Percentiles rank a stretch among this genome's conserved stretches.
These are phyloP conservation scores for Borovskyia barvae DNA, from an alignment of 208 protist genomes.

Conservation along the genomic window DNA sequence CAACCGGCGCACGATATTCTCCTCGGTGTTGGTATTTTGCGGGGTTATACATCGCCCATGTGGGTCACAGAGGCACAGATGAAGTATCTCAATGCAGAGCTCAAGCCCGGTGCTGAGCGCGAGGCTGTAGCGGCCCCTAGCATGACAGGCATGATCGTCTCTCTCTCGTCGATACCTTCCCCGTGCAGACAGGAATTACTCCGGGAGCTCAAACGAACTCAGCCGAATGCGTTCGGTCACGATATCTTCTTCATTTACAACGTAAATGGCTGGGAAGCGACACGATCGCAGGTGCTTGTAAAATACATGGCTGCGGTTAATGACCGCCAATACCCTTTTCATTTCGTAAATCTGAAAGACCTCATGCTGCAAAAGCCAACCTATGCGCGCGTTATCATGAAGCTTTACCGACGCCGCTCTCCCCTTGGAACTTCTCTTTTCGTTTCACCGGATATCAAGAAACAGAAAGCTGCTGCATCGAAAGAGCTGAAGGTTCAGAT, in stretches of 20 bases:
- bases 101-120: constrained; percentile 25
- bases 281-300: constrained; percentile 72
- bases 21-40: constrained; percentile 77
- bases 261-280: constrained; percentile 88
- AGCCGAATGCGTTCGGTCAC: constrained; percentile 64
- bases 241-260: constrained; percentile 82
- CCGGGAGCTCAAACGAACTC: constrained; percentile 45
- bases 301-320: constrained; percentile 83
- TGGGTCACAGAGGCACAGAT: constrained; percentile 81
- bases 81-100: constrained; percentile 80
- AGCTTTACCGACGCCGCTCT: constrained; percentile 8
- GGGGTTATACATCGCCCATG: constrained; percentile 87
- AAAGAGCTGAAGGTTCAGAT: too few species aligned
- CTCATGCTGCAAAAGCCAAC: constrained; percentile 55
- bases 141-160: constrained; percentile 83
- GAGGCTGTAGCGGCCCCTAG: constrained; percentile 65
- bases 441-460: neutral
- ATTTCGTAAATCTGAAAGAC: constrained; percentile 87
- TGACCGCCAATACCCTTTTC: constrained; percentile 68
- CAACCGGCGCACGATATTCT: constrained; percentile 89
- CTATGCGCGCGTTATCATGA: constrained; percentile 26
- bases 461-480: neutral
- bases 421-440: constrained; percentile 37
- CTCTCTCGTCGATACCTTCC: constrained; percentile 56
- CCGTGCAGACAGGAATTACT: constrained; percentile 41